Evolutionary conservation across 768 basidiomycete genomes (phyloP).

Genomic region (Pleurotus sapidus): DNA sequence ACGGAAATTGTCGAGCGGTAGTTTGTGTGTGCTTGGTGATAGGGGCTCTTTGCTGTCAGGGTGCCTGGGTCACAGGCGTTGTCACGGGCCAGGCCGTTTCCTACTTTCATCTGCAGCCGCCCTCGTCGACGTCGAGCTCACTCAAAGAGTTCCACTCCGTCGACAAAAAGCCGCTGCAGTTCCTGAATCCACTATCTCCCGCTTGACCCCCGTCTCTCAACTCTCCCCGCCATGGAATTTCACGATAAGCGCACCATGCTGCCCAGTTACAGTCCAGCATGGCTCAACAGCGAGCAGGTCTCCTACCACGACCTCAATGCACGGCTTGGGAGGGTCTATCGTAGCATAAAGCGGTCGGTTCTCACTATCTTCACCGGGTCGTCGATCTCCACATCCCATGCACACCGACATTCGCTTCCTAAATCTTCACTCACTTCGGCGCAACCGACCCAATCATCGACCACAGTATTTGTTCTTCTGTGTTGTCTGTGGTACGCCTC

Average conservation of each 20-base stretch:
- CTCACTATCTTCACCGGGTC: not conserved
- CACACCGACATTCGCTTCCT: not conserved
- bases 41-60: too few relatives aligned
- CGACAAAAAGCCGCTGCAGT: too few relatives aligned
- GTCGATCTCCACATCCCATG: not conserved
- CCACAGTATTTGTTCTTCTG: conserved; percentile 64
- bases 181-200: not conserved
- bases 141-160: too few relatives aligned
- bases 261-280: conserved; percentile 1
- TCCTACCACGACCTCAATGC: conserved; percentile 4
- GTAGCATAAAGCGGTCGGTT: conserved; percentile 1
- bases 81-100: too few relatives aligned
- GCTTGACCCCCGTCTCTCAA: not conserved
- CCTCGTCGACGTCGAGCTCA: not conserved
- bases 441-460: conserved; percentile 24
- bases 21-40: too few relatives aligned
- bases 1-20: too few relatives aligned
- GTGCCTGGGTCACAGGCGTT: too few relatives aligned
- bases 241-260: conserved; percentile 1
- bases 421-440: conserved; percentile 29
- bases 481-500: conserved; percentile 92
- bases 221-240: not conserved
- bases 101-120: not conserved
- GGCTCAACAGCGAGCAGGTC: not conserved
- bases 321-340: conserved; percentile 1